Evolutionary conservation across 129 eudicot genomes (phyloP), one percentile per base, ranked within the genome.

Genomic region (Sambucus nigra): DNA sequence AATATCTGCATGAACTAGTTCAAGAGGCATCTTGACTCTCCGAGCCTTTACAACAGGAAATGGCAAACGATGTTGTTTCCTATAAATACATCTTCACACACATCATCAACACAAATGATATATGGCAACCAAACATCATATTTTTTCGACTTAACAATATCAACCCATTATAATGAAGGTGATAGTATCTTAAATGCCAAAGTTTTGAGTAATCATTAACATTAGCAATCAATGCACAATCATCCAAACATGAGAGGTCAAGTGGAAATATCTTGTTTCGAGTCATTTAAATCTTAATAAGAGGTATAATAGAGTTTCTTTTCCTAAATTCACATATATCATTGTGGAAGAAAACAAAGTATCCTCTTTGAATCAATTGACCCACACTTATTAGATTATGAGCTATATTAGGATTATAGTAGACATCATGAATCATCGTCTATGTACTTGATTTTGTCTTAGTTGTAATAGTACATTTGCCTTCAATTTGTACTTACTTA

Each of bases 1-100:
- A n/a, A 47, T 20, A 47, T 47, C 25, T 4, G 52, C 52, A 47
- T 47, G 25, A 17, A 47, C 52, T n/a, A 47, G 24, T 3, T 47
- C 52, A 20, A 47, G 24, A 20, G 52, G 52, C 47, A 41, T n/a
- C 47, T 5, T 41, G 5, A 11, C 40, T 33, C 40, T 33, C n/a
- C n/a, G n/a, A n/a, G n/a, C n/a, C n/a, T n/a, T n/a, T n/a, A n/a
- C n/a, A n/a, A n/a, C n/a, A n/a, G n/a, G n/a, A n/a, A n/a, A n/a
- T n/a, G n/a, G n/a, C n/a, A n/a, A n/a, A n/a, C n/a, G n/a, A n/a
- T n/a, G n/a, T n/a, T n/a, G n/a, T n/a, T n/a, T n/a, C n/a, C n/a
- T n/a, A n/a, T n/a, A n/a, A n/a, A n/a, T n/a, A n/a, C n/a, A n/a
- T n/a, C n/a, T n/a, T n/a, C n/a, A n/a, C n/a, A n/a, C n/a, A n/a